Evolutionary conservation across 2,329 filamentous ascomycete species (phyloP).

Genomic region (Ophiostoma pallidulum): DNA sequence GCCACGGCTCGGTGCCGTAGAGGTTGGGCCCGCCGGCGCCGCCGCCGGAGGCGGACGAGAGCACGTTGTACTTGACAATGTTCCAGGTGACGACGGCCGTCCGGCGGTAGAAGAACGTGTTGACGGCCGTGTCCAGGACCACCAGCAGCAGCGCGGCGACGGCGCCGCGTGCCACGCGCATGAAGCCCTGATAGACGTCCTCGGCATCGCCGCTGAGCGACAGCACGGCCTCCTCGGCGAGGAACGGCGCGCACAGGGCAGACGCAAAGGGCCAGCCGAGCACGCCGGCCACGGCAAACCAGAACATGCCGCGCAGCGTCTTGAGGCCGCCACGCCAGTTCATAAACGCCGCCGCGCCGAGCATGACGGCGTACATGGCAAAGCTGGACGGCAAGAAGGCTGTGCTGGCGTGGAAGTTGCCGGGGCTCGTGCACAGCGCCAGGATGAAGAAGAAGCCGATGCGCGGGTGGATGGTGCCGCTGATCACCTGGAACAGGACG

Average conservation of each 20-base stretch:
- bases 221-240: conserved; percentile 61
- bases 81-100: conserved; percentile 74
- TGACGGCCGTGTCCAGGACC: conserved; percentile 57
- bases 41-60: too few species aligned
- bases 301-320: conserved; percentile 76
- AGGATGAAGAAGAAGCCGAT: conserved; percentile 80
- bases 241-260: conserved; percentile 69
- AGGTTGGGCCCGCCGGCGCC: conserved; percentile 80
- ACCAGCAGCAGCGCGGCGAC: conserved; percentile 53
- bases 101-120: conserved; percentile 79
- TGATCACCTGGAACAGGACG: conserved; percentile 68
- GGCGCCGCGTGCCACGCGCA: conserved; percentile 57
- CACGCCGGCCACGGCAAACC: conserved; percentile 77
- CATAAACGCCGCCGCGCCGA: conserved; percentile 83
- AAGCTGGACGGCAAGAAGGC: conserved; percentile 90
- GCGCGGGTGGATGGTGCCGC: conserved; percentile 65
- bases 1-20: conserved; percentile 94
- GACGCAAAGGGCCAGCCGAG: conserved; percentile 93
- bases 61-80: conserved; percentile 92
- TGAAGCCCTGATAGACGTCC: conserved; percentile 49
- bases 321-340: conserved; percentile 74
- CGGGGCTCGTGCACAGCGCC: conserved; percentile 67
- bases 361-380: conserved; percentile 86
- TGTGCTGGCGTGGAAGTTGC: conserved; percentile 85
- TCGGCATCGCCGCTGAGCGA: conserved; percentile 44